Conservation (phyloP, 345 rosid genomes). For the Brassica juncea region DNA sequence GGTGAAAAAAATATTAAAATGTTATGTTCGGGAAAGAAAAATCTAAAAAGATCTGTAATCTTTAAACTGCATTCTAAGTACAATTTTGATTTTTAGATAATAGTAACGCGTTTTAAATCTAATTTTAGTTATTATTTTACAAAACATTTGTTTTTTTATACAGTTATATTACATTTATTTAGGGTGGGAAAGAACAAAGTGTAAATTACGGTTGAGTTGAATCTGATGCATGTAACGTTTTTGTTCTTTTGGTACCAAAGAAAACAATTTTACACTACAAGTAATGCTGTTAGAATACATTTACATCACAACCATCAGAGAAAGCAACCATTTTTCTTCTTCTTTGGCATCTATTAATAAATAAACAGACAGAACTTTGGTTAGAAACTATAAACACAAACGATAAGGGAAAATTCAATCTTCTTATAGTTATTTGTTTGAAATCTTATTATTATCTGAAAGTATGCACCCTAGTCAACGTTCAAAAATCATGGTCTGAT, state of each 20-base stretch:
- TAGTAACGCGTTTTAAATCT: constrained; percentile 18
- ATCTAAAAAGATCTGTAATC: background rate
- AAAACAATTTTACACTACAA: background rate
- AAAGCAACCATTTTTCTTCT: background rate
- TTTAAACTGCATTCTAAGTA: background rate
- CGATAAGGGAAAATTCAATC: background rate
- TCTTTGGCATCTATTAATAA: background rate
- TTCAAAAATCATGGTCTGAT: background rate
- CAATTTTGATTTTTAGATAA: background rate
- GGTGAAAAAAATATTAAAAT: background rate
- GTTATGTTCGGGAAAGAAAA: background rate
- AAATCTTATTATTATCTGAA: background rate
- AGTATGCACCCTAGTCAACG: background rate
- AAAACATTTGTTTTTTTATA: background rate
- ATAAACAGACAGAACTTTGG: background rate
- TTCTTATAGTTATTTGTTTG: background rate
- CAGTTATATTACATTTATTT: background rate
- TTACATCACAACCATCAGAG: background rate
- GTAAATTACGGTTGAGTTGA: background rate
- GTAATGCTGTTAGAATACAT: background rate
- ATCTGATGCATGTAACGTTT: background rate
- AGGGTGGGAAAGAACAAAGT: background rate
- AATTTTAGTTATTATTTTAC: background rate
- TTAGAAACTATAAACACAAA: background rate
- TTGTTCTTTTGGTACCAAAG: background rate